Base-by-base conservation (phyloP, 805 yeast genomes). In the Saccharomycopsis fermentans region DNA sequence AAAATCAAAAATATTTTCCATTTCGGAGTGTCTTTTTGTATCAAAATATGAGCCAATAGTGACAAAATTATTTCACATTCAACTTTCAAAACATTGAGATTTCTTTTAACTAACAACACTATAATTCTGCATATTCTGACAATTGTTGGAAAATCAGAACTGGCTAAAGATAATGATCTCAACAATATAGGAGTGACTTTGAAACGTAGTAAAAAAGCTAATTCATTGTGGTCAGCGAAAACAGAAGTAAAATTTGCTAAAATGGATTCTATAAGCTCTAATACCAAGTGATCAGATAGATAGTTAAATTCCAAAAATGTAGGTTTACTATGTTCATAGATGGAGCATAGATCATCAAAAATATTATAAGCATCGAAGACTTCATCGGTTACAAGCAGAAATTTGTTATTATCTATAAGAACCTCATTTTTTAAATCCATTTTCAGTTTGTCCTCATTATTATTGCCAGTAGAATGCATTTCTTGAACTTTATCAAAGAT, bases 61-160 rank as follows among this genome's bases (percentile, higher is more conserved):
- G 95, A 83, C 16, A 92, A 71, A 1, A 91, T 81, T 6, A 90
- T 90, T 66, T 90, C 97, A 27, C 87, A 77, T 69, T 92, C 97
- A 35, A 86, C 78, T 55, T 81, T 85, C 39, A 92, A 70, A 6
- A 81, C 77, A 0, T 76, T 70, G 21, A 90, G 74, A 64, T 83
- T 87, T 27, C 83, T 82, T 36, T 80, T 73, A 4, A 90, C 70
- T 48, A 92, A 68, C 3, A 90, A 72, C 40, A 78, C 76, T 16
- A 89, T 77, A 9, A 90, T 77, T 55, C 98, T 77, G 50, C 89
- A 81, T 4, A 88, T 86, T 63, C 98, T 77, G 1, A 87, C 85
- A 54, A 83, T 80, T 14, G 85, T 76, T 0, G 95, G 77, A 66
- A 90, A 92, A 37, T 79, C 83, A 40, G 76, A 76, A 19, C 76